Evolutionary conservation across 2,329 filamentous ascomycete genomes (phyloP), one percentile per base, ranked within the genome.

Genomic region (Arthrinium phaeospermum): DNA sequence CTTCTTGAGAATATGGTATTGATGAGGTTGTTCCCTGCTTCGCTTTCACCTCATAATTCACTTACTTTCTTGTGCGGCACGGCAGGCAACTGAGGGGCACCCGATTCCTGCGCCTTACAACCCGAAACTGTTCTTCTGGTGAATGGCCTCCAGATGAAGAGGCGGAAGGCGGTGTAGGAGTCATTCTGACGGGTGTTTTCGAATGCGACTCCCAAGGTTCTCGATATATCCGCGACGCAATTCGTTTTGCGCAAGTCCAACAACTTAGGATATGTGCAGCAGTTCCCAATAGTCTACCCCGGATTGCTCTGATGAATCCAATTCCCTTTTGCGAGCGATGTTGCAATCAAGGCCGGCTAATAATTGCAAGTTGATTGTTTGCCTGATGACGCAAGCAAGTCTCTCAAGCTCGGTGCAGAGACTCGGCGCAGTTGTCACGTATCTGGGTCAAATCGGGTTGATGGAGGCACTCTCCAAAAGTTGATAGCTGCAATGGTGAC

Each of bases 21-120:
- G 3, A 2, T 51, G 24, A 12, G 6, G 14, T 12, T 14, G 1
- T 14, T 64, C 6, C 8, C 34, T 64, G 41, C 34, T 41, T 13
- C 30, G n/a, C 19, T 41, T 69, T 73, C 57, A 68, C 64, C n/a
- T n/a, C 34, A 30, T n/a, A 41, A 71, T 68, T 53, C 47, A 81
- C 88, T 85, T 85, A 96, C 94, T 98, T 98, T 85, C 95, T 91
- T 78, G 95, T 93, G 80, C 96, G 90, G 83, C 96, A 98, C 45
- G 95, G 94, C 76, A 92, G 94, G 82, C 96, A 98, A 79, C 95
- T 98, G 69, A 98, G 87, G 67, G 96, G 96, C 22, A 98, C 92
- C 73, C 96, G 89, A 80, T 98, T 98, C 81, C 96, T 91, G 85
- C 97, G 97, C 76, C 96, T 92, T 73, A 98, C 93, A 69, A 98